These are phyloP conservation scores for Nyctanthes arbortristis DNA, from an alignment of 257 asterid genomes.

Conservation along the genomic window DNA sequence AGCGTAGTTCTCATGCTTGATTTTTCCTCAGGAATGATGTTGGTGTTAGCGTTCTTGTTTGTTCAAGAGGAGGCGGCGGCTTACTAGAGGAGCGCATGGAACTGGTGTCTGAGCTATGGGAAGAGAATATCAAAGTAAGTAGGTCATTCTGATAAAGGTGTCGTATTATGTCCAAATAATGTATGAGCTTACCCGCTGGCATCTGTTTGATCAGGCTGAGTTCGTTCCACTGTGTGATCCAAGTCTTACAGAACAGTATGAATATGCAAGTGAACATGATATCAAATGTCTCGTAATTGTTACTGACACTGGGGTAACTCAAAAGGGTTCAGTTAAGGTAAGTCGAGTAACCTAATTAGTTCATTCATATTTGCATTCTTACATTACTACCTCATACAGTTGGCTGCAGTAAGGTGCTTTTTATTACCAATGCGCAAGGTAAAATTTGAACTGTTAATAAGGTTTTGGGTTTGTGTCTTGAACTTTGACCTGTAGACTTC, in stretches of 20 bases:
- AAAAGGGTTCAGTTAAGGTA: conserved; percentile 82
- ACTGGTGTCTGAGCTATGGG: conserved; percentile 92
- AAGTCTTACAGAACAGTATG: conserved; percentile 92
- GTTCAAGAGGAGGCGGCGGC: conserved; percentile 99
- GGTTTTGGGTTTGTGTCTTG: too few species aligned
- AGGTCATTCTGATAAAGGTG: conserved; percentile 13
- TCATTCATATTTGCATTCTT: conserved; percentile 9
- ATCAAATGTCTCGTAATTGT: conserved; percentile 88
- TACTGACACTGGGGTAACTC: conserved; percentile 80
- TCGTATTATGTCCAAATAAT: conserved; percentile 12
- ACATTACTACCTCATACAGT: conserved; percentile 4
- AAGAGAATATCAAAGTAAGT: conserved; percentile 77
- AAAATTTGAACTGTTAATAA: too few species aligned
- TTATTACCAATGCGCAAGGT: too few species aligned
- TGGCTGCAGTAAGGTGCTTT: neutral
- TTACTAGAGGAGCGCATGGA: conserved; percentile 90
- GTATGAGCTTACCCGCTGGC: conserved; percentile 21
- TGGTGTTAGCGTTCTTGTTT: conserved; percentile 66
- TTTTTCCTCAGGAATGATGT: conserved; percentile 68
- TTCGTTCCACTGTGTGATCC: conserved; percentile 85
- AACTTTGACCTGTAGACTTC: neutral
- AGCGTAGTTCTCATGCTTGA: too few species aligned
- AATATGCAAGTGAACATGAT: conserved; percentile 91
- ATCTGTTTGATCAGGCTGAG: conserved; percentile 64
- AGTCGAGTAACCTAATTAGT: conserved; percentile 21